Base-by-base conservation (phyloP, 352 stramenopile genomes). In the Pythium aquatile region DNA sequence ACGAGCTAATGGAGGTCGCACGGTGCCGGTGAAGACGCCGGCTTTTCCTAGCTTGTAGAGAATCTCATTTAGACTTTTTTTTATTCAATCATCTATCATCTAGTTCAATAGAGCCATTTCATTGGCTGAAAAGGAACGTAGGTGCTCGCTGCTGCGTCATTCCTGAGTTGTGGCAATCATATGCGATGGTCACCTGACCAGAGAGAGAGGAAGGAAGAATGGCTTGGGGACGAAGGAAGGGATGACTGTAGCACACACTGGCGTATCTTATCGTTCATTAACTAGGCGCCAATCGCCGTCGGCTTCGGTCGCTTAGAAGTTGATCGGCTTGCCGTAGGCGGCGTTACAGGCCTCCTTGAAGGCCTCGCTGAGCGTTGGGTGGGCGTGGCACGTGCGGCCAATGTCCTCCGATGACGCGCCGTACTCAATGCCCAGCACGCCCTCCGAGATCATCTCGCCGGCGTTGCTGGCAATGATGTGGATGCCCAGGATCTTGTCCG, bases 401-500 rank as follows among this genome's bases (percentile, higher is more conserved):
- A 99, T 90, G 80, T 99, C 98, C 75, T 99, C 98, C 47, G 94
- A 97, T 48, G 93, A 94, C 7, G 98, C 97, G 64, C 98, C 97
- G 79, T 99, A 99, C 81, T 99, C 98, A 74, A 99, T 98, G 55
- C 90, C 98, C 64, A 99, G 87, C 29, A 99, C 96, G 52, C 92
- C 97, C 75, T 99, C 98, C 29, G 97, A 89, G 79, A 99, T 99
- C 94, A 99, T 99, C 78, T 99, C 98, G 55, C 97, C 97, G 39
- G 97, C 97, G 81, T 99, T 99, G 59, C 96, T 94, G 65, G 96
- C 97, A 58, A 99, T 98, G 74, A 99, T 99, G 85, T 99, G 98
- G 59, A 98, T 90, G 59, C 98, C 98, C 11, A 99, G 84, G 76
- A 99, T 98, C 63, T 93, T 90, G 81, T 99, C 98, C 29, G 97